Evolutionary conservation across 306 rosid species (phyloP).

Genomic region (Sindora glabra): DNA sequence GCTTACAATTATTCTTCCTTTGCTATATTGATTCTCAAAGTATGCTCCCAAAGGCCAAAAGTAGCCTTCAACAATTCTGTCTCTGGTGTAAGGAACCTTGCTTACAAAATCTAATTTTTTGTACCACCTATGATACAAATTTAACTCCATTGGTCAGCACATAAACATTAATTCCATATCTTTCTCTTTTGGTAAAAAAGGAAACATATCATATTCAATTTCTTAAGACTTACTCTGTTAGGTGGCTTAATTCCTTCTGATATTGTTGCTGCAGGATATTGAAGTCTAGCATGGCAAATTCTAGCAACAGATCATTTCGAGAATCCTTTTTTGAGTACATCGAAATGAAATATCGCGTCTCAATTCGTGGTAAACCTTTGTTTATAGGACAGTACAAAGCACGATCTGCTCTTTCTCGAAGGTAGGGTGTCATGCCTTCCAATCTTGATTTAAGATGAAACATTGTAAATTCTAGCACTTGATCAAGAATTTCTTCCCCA

Average conservation of each 20-base stretch:
- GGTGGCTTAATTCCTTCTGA: neutral
- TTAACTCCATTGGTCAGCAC: too few relatives aligned
- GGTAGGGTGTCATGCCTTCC: neutral
- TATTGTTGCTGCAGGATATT: neutral
- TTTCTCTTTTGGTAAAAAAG: too few relatives aligned
- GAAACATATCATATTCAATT: neutral
- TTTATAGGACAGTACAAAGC: neutral
- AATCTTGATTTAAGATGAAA: neutral
- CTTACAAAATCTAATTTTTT: too few relatives aligned
- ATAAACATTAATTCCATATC: too few relatives aligned
- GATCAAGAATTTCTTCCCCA: neutral
- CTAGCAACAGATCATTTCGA: neutral
- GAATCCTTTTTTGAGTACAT: neutral
- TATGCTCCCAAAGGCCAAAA: too few relatives aligned
- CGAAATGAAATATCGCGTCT: neutral
- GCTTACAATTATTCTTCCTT: too few relatives aligned
- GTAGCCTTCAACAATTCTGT: too few relatives aligned
- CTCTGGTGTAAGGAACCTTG: too few relatives aligned
- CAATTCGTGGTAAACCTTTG: neutral
- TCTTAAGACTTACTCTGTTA: constrained; percentile 2
- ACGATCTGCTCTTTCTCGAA: neutral
- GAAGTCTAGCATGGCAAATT: constrained; percentile 8
- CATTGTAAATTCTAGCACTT: constrained; percentile 4
- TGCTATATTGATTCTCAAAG: too few relatives aligned
- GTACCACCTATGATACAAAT: too few relatives aligned